Evolutionary conservation across 345 rosid genomes (phyloP).

Genomic region (Hypericum perforatum): DNA sequence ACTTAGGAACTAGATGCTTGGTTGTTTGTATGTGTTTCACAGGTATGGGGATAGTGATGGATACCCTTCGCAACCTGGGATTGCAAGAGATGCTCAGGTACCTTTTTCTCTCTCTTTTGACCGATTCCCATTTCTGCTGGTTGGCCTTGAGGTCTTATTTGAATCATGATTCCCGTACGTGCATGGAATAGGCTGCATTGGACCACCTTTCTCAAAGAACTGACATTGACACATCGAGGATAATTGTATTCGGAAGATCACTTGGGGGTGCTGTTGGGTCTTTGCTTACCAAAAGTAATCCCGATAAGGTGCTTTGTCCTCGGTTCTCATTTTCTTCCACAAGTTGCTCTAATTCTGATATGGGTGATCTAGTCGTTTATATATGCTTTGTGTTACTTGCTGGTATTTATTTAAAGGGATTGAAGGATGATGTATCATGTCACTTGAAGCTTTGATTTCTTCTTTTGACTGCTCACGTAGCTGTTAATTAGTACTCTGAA

Average conservation of each 20-base stretch:
- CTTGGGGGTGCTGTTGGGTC: conserved; percentile 99
- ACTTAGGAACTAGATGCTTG: conserved; percentile 13
- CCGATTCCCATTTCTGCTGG: conserved; percentile 6
- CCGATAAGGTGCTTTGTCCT: conserved; percentile 52
- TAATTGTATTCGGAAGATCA: conserved; percentile 92
- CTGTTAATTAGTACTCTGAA: too few relatives aligned
- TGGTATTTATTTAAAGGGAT: too few relatives aligned
- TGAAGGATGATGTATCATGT: too few relatives aligned
- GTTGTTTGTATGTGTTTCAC: conserved; percentile 12
- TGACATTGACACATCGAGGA: conserved; percentile 86
- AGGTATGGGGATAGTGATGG: conserved; percentile 98
- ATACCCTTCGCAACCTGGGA: conserved; percentile 89
- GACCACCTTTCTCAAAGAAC: conserved; percentile 83
- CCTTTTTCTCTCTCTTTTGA: conserved; percentile 11
- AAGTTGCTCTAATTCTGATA: too few relatives aligned
- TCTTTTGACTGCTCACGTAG: too few relatives aligned
- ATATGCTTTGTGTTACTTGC: too few relatives aligned
- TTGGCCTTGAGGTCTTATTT: conserved; percentile 8
- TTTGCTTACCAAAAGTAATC: conserved; percentile 78
- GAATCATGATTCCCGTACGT: conserved; percentile 13
- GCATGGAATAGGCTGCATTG: conserved; percentile 65
- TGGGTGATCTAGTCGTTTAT: too few relatives aligned
- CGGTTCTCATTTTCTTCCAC: too few relatives aligned
- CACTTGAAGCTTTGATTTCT: too few relatives aligned
- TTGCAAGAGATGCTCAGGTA: conserved; percentile 89